Evolutionary conservation across 192 early-diverging fungal genomes (phyloP).

Genomic region (Paraglomus occultum): DNA sequence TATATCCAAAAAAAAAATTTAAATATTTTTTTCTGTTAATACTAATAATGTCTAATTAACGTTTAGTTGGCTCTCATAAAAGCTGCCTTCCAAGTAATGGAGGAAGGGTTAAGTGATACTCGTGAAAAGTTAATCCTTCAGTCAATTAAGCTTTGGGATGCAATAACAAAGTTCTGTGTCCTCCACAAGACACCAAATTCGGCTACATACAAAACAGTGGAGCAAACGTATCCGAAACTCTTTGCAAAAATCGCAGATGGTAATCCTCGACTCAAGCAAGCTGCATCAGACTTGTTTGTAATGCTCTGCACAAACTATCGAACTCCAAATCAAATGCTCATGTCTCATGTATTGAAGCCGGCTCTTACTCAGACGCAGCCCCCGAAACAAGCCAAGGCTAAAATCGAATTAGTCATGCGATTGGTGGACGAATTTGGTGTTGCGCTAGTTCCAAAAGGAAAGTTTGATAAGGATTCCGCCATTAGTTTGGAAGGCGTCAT

Average conservation of each 20-base stretch:
- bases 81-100: slow-evolving; percentile 51
- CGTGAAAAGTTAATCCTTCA: slow-evolving; percentile 51
- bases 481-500: slow-evolving; percentile 54
- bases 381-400: slow-evolving; percentile 50
- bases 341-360: slow-evolving; percentile 52
- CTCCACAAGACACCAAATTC: slow-evolving; percentile 45
- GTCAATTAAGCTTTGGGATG: slow-evolving; percentile 49
- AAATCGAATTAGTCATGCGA: slow-evolving; percentile 51
- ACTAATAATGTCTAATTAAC: not conserved
- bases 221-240: slow-evolving; percentile 46
- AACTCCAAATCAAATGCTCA: slow-evolving; percentile 45
- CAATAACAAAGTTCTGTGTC: slow-evolving; percentile 48
- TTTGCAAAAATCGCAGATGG: slow-evolving; percentile 55
- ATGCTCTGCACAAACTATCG: slow-evolving; percentile 52
- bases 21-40: not conserved
- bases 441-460: slow-evolving; percentile 35
- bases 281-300: slow-evolving; percentile 45
- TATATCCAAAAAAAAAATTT: too few species aligned
- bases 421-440: slow-evolving; percentile 49
- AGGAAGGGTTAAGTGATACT: slow-evolving; percentile 48
- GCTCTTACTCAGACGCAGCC: slow-evolving; percentile 36
- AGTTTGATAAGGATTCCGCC: slow-evolving; percentile 38
- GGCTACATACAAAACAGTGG: slow-evolving; percentile 46
- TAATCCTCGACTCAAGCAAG: slow-evolving; percentile 55
- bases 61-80: slow-evolving; percentile 41